Evolutionary conservation across 2,329 filamentous ascomycete species (phyloP).

Genomic region (Diaporthe ilicicola): DNA sequence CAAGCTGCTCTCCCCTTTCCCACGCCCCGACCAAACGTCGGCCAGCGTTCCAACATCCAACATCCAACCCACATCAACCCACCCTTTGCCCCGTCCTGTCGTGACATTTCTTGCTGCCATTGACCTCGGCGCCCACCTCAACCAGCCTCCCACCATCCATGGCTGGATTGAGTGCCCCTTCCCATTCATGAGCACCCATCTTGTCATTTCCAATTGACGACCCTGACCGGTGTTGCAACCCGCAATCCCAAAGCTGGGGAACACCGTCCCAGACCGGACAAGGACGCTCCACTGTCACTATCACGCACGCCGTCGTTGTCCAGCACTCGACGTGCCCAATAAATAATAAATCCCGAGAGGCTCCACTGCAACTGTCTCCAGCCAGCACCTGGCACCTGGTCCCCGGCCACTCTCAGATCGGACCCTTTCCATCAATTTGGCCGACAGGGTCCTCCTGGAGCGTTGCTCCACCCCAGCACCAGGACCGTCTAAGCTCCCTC

Average conservation of each 20-base stretch:
- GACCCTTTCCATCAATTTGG: slow-evolving; percentile 21
- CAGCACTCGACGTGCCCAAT: slow-evolving; percentile 2
- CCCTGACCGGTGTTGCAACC: background rate
- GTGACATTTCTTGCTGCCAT: slow-evolving; percentile 13
- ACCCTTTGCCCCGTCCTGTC: background rate
- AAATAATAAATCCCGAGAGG: slow-evolving; percentile 21
- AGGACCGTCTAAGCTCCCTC: slow-evolving; percentile 16
- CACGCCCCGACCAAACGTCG: background rate
- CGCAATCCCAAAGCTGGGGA: background rate
- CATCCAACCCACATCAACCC: slow-evolving; percentile 9
- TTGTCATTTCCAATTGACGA: slow-evolving; percentile 3
- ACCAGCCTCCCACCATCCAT: background rate
- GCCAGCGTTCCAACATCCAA: slow-evolving; percentile 7
- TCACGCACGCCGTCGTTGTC: background rate
- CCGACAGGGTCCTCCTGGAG: slow-evolving; percentile 23
- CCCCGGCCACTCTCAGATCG: slow-evolving; percentile 12
- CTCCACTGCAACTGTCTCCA: slow-evolving; percentile 18
- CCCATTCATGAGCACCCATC: background rate
- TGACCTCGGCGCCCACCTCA: slow-evolving; percentile 1
- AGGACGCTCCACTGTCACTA: background rate
- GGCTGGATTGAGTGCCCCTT: background rate
- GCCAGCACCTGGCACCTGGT: slow-evolving; percentile 16
- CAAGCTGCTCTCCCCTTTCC: slow-evolving; percentile 14
- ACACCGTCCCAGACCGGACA: background rate
- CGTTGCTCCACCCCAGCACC: slow-evolving; percentile 13